These are phyloP conservation scores for Vitis hybrid DNA, from an alignment of 177 flowering plant species.

Conservation along the genomic window DNA sequence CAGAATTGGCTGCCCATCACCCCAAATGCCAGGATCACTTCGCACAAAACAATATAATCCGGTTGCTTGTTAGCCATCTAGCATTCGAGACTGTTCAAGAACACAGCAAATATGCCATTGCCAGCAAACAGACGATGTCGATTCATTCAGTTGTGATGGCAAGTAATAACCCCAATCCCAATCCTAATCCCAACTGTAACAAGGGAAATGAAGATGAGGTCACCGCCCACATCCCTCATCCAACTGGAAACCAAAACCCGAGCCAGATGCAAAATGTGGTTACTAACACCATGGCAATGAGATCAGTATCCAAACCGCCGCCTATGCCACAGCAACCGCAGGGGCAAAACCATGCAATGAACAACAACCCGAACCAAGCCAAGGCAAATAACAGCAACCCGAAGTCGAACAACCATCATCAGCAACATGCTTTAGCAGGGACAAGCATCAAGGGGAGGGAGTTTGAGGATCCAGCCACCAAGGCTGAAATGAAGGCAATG, in stretches of 20 bases:
- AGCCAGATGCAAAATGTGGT: slow-evolving; percentile 60
- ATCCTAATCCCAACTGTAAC: neutral
- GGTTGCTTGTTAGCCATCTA: slow-evolving; percentile 72
- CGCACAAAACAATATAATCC: slow-evolving; percentile 62
- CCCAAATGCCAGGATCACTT: slow-evolving; percentile 84
- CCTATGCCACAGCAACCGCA: neutral
- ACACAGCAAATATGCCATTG: slow-evolving; percentile 72
- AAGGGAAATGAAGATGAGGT: slow-evolving; percentile 15
- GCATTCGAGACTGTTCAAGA: slow-evolving; percentile 86
- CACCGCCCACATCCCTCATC: slow-evolving; percentile 27
- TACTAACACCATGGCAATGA: slow-evolving; percentile 43
- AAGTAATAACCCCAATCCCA: slow-evolving; percentile 20
- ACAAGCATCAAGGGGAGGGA: slow-evolving; percentile 70
- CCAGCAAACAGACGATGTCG: slow-evolving; percentile 42
- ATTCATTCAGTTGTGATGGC: slow-evolving; percentile 66
- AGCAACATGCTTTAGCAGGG: slow-evolving; percentile 32
- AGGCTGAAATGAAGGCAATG: slow-evolving; percentile 80
- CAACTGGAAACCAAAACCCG: slow-evolving; percentile 26
- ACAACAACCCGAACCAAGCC: slow-evolving; percentile 2
- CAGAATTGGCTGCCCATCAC: slow-evolving; percentile 57
- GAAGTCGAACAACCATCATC: slow-evolving; percentile 11
- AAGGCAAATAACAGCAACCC: slow-evolving; percentile 3
- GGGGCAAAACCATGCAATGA: neutral
- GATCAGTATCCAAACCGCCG: neutral
- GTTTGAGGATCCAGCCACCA: slow-evolving; percentile 58